These are phyloP conservation scores for Meredithiella fracta DNA, from an alignment of 2,329 filamentous ascomycete genomes.

Conservation along the genomic window DNA sequence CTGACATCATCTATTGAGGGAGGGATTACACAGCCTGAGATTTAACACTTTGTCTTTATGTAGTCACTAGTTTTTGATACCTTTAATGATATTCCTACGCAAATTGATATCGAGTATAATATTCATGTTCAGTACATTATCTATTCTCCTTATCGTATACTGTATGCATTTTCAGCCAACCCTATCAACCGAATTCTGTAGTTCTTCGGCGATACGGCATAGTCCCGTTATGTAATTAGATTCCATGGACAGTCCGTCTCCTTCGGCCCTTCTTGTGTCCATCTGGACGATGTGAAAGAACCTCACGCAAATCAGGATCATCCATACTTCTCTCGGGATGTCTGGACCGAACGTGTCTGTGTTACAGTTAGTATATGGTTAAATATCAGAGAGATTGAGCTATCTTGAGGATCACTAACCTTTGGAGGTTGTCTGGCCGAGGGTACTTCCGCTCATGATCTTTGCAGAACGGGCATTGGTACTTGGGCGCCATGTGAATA, in stretches of 20 bases:
- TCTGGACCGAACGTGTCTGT: slow-evolving; percentile 80
- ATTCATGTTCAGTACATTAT: too few relatives aligned
- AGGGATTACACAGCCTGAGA: too few relatives aligned
- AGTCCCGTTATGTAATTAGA: neutral
- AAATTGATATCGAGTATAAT: too few relatives aligned
- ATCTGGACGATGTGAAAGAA: slow-evolving; percentile 71
- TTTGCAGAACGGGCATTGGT: slow-evolving; percentile 89
- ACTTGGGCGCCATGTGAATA: slow-evolving; percentile 86
- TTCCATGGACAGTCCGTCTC: slow-evolving; percentile 37
- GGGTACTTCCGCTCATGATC: slow-evolving; percentile 91
- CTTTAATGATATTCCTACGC: neutral
- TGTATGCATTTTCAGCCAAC: neutral
- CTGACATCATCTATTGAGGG: too few relatives aligned
- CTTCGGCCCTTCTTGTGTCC: slow-evolving; percentile 67
- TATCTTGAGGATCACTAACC: slow-evolving; percentile 35
- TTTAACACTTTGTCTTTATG: too few relatives aligned
- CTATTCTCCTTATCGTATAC: too few relatives aligned
- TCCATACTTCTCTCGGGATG: slow-evolving; percentile 83
- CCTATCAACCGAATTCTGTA: neutral
- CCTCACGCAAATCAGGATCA: slow-evolving; percentile 62
- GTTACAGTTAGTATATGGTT: slow-evolving; percentile 1
- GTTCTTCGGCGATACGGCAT: neutral
- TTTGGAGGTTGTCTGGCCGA: slow-evolving; percentile 84
- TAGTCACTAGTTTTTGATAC: too few relatives aligned
- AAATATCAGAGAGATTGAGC: neutral